These are phyloP conservation scores for Haplographium delicatum DNA, from an alignment of 495 filamentous ascomycete species.

Conservation along the genomic window DNA sequence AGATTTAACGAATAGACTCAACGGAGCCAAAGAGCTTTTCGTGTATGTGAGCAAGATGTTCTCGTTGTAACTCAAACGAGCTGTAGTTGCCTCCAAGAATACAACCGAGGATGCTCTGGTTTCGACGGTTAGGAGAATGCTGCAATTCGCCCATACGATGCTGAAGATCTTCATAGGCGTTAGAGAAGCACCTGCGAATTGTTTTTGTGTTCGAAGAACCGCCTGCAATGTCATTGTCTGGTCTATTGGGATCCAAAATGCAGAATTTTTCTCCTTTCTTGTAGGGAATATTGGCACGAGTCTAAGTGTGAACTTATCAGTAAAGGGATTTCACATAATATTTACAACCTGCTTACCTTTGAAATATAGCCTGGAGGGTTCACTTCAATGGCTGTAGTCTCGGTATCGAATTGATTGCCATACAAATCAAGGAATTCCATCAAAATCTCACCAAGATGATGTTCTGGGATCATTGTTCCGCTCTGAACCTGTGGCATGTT, in stretches of 20 bases:
- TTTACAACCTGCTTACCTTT: conserved; percentile 51
- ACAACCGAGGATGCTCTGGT: conserved; percentile 55
- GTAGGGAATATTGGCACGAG: conserved; percentile 33
- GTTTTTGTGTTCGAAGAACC: conserved; percentile 60
- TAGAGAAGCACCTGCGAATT: conserved; percentile 59
- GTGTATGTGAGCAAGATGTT: conserved; percentile 25
- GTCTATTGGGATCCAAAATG: conserved; percentile 86
- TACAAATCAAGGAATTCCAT: conserved; percentile 87
- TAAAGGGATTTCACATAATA: neutral
- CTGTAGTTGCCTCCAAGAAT: conserved; percentile 70
- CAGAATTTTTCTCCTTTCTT: conserved; percentile 48
- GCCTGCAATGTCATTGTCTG: conserved; percentile 78
- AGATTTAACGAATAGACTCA: neutral
- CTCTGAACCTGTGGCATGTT: conserved; percentile 62
- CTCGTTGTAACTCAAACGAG: conserved; percentile 59
- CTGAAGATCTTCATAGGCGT: conserved; percentile 53
- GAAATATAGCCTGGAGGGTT: conserved; percentile 63
- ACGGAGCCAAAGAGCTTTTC: conserved; percentile 21
- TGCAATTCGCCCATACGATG: conserved; percentile 47
- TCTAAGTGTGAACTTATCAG: neutral
- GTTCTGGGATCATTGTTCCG: conserved; percentile 47
- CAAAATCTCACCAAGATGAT: conserved; percentile 70
- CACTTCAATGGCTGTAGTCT: conserved; percentile 63
- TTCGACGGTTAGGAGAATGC: conserved; percentile 17
- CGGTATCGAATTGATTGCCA: conserved; percentile 69